Percentiles rank a stretch among this genome's conserved stretches.
Evolutionary conservation across 1,284 basidiomycete species (phyloP).

Genomic region (Ustilago curta): DNA sequence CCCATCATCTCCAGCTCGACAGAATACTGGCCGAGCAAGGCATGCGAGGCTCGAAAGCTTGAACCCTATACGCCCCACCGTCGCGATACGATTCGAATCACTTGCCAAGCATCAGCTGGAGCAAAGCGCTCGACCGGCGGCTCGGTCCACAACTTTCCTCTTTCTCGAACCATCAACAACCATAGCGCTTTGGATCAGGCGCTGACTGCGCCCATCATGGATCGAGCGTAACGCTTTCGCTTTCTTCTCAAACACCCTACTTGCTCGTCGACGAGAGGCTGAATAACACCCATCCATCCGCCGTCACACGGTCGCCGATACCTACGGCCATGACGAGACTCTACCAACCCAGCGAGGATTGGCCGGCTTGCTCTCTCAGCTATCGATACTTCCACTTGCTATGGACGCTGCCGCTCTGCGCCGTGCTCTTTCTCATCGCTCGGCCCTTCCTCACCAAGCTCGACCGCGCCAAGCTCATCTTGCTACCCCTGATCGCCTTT

Average conservation of each 20-base stretch:
- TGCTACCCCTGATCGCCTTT: constrained; percentile 61
- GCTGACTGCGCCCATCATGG: background rate
- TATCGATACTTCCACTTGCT: constrained; percentile 58
- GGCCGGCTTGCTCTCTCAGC: constrained; percentile 56
- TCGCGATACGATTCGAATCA: too few relatives aligned
- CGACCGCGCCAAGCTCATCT: constrained; percentile 57
- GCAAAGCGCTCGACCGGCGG: constrained; percentile 2
- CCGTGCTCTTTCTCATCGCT: constrained; percentile 44
- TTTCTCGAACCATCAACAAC: background rate
- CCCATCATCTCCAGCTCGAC: too few relatives aligned
- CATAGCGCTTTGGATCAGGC: background rate
- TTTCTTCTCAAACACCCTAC: background rate
- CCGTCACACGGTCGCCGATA: background rate
- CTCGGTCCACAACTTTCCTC: background rate
- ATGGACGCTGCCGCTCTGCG: constrained; percentile 58
- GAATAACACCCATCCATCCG: background rate
- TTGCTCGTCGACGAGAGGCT: background rate
- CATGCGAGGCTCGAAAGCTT: too few relatives aligned
- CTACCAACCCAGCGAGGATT: constrained; percentile 23
- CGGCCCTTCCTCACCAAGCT: constrained; percentile 58
- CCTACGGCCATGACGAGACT: constrained; percentile 12
- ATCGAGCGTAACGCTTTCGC: background rate
- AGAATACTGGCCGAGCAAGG: too few relatives aligned
- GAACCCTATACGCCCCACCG: too few relatives aligned
- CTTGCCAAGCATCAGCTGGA: too few relatives aligned